These are phyloP conservation scores for Rosa multiflora DNA, from an alignment of 306 rosid species.

Conservation along the genomic window DNA sequence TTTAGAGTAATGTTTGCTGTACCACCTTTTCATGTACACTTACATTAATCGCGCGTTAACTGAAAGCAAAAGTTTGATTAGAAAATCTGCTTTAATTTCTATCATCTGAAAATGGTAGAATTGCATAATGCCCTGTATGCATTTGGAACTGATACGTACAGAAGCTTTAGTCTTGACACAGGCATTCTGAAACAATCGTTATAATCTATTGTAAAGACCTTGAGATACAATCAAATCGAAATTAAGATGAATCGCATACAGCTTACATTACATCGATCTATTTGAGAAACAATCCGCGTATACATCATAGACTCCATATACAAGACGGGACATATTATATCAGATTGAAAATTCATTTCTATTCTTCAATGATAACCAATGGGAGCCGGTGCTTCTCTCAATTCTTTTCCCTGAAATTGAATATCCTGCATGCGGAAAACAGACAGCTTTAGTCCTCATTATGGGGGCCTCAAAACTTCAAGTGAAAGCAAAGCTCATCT, in stretches of 20 bases:
- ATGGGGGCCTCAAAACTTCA: neutral
- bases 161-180: neutral
- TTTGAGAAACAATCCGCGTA: too few relatives aligned
- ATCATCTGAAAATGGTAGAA: neutral
- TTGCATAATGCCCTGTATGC: neutral
- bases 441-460: neutral
- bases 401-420: constrained; percentile 66
- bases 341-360: neutral
- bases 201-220: neutral
- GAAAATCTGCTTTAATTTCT: neutral
- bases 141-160: neutral
- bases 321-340: neutral
- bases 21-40: neutral
- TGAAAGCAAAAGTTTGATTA: neutral
- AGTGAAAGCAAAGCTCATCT: neutral
- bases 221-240: neutral
- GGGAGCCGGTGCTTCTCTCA: constrained; percentile 81
- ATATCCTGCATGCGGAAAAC: constrained; percentile 53
- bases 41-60: neutral
- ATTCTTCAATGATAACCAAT: constrained; percentile 45
- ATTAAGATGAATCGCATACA: neutral
- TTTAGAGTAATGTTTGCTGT: neutral
- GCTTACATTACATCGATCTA: neutral
- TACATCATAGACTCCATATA: neutral
- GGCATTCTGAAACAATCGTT: neutral